Evolutionary conservation across 345 rosid genomes (phyloP).

Genomic region (Eutrema yunnanense): DNA sequence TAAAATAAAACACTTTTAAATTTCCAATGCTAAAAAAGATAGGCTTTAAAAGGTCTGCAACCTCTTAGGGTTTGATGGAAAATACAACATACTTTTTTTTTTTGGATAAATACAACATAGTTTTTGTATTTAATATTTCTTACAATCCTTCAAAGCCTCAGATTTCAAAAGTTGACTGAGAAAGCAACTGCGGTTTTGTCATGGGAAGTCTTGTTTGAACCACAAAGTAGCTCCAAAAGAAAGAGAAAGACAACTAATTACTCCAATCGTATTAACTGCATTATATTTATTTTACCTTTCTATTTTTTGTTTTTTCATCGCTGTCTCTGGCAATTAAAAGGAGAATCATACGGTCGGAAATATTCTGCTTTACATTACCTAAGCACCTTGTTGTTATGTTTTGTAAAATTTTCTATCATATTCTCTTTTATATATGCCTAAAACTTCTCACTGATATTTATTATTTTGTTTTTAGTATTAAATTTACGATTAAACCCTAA

Average conservation of each 20-base stretch:
- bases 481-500: neutral
- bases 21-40: conserved; percentile 17
- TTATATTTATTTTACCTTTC: neutral
- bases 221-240: conserved; percentile 12
- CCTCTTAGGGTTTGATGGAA: conserved; percentile 30
- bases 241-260: conserved; percentile 27
- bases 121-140: conserved; percentile 9
- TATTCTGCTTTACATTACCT: neutral
- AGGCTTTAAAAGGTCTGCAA: conserved; percentile 18
- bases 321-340: neutral
- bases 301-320: neutral
- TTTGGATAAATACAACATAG: neutral
- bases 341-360: neutral
- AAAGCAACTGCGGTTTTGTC: conserved; percentile 38
- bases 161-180: conserved; percentile 29
- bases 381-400: neutral
- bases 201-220: conserved; percentile 39
- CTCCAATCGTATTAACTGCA: conserved; percentile 19
- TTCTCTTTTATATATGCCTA: too few relatives aligned
- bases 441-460: too few relatives aligned
- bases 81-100: neutral
- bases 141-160: conserved; percentile 10
- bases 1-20: neutral
- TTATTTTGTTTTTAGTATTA: too few relatives aligned
- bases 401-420: neutral